These are phyloP conservation scores for Phytophthora quininea DNA, from an alignment of 352 stramenopile genomes.

Conservation along the genomic window DNA sequence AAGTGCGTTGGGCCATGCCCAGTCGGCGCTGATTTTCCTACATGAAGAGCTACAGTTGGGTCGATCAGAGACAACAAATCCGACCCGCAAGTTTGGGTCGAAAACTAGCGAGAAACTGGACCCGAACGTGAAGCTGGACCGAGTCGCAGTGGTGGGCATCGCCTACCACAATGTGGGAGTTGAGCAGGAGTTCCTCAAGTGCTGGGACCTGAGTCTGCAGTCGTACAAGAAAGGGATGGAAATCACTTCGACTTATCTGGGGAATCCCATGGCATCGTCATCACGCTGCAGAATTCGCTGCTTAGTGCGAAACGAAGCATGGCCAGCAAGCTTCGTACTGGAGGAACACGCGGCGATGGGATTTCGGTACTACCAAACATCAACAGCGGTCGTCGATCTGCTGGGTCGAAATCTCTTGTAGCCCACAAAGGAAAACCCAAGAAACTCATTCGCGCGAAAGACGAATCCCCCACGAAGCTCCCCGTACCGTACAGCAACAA, in stretches of 20 bases:
- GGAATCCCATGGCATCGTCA: slow-evolving; percentile 89
- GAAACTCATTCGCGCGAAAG: slow-evolving; percentile 30
- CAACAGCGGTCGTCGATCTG: slow-evolving; percentile 39
- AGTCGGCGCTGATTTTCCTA: slow-evolving; percentile 92
- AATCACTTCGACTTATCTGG: slow-evolving; percentile 83
- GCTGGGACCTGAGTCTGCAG: slow-evolving; percentile 88
- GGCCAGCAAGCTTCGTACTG: slow-evolving; percentile 46
- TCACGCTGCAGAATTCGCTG: slow-evolving; percentile 91
- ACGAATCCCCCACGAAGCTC: slow-evolving; percentile 30
- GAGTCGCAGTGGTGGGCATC: slow-evolving; percentile 92
- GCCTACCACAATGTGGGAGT: slow-evolving; percentile 96
- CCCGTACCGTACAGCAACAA: slow-evolving; percentile 31
- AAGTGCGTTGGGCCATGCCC: slow-evolving; percentile 90
- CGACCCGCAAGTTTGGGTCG: slow-evolving; percentile 19
- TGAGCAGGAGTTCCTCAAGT: slow-evolving; percentile 96
- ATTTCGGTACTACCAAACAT: slow-evolving; percentile 47
- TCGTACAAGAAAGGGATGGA: slow-evolving; percentile 94
- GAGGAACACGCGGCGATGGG: slow-evolving; percentile 58
- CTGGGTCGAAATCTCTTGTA: slow-evolving; percentile 43
- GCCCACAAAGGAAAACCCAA: slow-evolving; percentile 44
- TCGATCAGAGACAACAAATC: slow-evolving; percentile 16
- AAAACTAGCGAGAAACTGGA: slow-evolving; percentile 33
- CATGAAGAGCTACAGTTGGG: slow-evolving; percentile 91
- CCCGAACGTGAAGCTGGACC: slow-evolving; percentile 72
- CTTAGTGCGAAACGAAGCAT: slow-evolving; percentile 81